These are phyloP conservation scores for Gaultheria prostrata DNA, from an alignment of 148 eudicot genomes.

Conservation along the genomic window DNA sequence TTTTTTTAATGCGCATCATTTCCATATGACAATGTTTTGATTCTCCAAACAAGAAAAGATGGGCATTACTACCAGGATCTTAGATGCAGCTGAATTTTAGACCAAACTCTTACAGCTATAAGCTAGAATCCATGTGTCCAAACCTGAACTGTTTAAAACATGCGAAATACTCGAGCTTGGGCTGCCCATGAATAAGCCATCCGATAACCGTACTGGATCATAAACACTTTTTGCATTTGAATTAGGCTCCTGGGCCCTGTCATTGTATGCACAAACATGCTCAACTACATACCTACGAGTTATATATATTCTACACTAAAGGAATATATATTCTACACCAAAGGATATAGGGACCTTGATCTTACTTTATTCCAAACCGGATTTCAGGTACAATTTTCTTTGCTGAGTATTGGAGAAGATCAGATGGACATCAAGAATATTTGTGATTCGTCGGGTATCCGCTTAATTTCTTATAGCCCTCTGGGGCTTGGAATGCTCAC, in stretches of 20 bases:
- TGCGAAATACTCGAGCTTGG: neutral
- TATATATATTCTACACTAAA: neutral
- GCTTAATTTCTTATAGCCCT: conserved; percentile 82
- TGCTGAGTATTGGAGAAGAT: conserved; percentile 82
- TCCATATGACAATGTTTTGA: neutral
- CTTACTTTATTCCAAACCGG: neutral
- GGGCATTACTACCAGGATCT: neutral
- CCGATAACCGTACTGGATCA: neutral
- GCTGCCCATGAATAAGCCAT: neutral
- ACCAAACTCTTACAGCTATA: neutral
- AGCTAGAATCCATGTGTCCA: neutral
- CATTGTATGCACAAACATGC: neutral
- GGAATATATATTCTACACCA: neutral
- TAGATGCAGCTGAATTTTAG: neutral
- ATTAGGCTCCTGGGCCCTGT: neutral
- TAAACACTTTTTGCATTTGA: neutral
- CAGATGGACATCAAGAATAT: conserved; percentile 74
- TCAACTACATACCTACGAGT: neutral
- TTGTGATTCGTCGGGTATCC: conserved; percentile 74
- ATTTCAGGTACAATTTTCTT: conserved; percentile 79
- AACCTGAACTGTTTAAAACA: neutral
- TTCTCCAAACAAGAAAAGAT: neutral
- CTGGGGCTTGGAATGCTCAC: conserved; percentile 98
- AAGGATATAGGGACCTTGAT: neutral
- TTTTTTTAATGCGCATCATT: neutral